These are phyloP conservation scores for Spergularia marina DNA, from an alignment of 148 eudicot species.

Conservation along the genomic window DNA sequence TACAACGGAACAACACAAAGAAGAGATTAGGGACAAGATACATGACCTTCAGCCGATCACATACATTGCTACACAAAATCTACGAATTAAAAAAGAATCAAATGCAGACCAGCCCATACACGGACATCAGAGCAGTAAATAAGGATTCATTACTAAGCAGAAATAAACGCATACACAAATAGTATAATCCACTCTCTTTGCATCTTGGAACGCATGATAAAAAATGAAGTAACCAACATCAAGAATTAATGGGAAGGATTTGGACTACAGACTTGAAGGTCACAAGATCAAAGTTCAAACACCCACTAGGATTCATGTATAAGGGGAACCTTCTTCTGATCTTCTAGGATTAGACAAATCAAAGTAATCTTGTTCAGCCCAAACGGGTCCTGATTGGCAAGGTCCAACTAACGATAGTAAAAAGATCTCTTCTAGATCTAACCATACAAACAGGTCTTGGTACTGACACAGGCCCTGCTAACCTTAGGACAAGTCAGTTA, in stretches of 20 bases:
- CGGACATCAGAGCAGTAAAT: background rate
- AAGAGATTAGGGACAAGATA: background rate
- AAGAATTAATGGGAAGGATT: background rate
- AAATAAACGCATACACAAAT: background rate
- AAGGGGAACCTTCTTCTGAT: background rate
- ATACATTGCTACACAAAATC: background rate
- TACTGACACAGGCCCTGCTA: background rate
- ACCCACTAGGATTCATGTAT: background rate
- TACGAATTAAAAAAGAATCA: background rate
- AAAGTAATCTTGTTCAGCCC: background rate
- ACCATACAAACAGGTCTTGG: conserved; percentile 1
- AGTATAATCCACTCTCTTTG: background rate
- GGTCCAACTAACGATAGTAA: background rate
- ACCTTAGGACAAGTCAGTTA: background rate
- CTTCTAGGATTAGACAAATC: background rate
- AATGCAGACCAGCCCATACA: background rate
- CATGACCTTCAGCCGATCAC: background rate
- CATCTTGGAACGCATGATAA: background rate
- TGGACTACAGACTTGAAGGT: background rate
- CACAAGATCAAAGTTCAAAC: background rate
- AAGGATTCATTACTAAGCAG: background rate
- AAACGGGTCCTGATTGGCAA: background rate
- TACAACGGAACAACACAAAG: background rate
- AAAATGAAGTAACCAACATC: background rate
- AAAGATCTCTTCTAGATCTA: background rate